Conservation (phyloP, 306 rosid genomes). For the Inga laurina region DNA sequence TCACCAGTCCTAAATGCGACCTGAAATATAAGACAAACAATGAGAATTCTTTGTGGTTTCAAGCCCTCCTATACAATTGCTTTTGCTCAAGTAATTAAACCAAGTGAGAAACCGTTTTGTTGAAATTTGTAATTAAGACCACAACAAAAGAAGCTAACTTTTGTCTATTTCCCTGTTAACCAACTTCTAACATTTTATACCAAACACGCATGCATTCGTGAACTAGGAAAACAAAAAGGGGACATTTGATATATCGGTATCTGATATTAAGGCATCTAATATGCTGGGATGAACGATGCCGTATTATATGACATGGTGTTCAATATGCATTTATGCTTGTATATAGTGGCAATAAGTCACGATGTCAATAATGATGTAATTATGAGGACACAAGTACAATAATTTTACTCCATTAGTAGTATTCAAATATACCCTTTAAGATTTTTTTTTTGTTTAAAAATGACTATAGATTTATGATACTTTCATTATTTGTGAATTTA, state of each 20-base stretch:
- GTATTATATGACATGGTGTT: too few species aligned
- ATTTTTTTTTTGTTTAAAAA: too few species aligned
- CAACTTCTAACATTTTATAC: too few species aligned
- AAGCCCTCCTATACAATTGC: not conserved
- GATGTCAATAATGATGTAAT: not conserved
- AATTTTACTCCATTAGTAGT: not conserved
- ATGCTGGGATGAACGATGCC: not conserved
- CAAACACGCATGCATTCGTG: too few species aligned
- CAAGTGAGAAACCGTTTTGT: not conserved
- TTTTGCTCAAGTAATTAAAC: not conserved
- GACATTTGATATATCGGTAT: too few species aligned
- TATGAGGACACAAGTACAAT: too few species aligned
- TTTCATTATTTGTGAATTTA: not conserved
- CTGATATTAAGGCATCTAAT: too few species aligned
- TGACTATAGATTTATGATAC: not conserved
- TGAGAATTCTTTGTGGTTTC: not conserved
- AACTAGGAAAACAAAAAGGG: too few species aligned
- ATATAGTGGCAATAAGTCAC: too few species aligned
- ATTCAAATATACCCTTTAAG: not conserved
- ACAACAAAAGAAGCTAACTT: not conserved
- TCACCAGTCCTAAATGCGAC: constrained; percentile 96
- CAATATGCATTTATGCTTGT: too few species aligned
- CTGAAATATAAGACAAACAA: constrained; percentile 40
- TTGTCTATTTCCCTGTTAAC: too few species aligned
- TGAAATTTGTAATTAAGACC: not conserved